Conservation (phyloP, 169 alveolate species). For the Plasmodium knowlesi region DNA sequence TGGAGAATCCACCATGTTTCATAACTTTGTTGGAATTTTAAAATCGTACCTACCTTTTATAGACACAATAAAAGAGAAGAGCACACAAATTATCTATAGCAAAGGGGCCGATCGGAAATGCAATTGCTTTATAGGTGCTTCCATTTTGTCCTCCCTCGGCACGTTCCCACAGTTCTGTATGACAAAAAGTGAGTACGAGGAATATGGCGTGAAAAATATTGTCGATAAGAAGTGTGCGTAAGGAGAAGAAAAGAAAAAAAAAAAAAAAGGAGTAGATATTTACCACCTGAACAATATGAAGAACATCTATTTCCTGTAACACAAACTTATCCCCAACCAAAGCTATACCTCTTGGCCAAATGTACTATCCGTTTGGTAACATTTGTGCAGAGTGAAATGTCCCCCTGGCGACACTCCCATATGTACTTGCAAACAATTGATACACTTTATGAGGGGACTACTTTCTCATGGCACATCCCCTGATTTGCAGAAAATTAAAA, state of each 20-base stretch:
- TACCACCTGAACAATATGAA: background rate
- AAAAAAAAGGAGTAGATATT: background rate
- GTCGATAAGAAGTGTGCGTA: constrained; percentile 78
- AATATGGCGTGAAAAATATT: constrained; percentile 78
- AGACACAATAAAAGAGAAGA: constrained; percentile 73
- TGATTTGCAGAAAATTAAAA: background rate
- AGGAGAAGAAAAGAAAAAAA: background rate
- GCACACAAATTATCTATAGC: constrained; percentile 12
- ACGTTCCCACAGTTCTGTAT: constrained; percentile 79
- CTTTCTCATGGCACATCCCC: background rate
- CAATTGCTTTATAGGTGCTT: constrained; percentile 85
- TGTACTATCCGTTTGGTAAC: background rate
- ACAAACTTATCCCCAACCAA: background rate
- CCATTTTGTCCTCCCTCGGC: constrained; percentile 83
- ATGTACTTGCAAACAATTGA: background rate
- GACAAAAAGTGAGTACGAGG: constrained; percentile 80
- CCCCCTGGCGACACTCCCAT: background rate
- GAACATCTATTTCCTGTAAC: background rate
- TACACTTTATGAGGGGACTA: background rate
- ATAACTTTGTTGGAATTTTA: constrained; percentile 72
- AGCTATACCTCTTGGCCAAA: background rate
- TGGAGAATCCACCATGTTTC: constrained; percentile 83
- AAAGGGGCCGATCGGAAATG: constrained; percentile 82
- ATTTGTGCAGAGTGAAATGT: background rate
- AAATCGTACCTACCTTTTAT: constrained; percentile 77